Conservation (phyloP, 1,284 basidiomycete species). For the Austroboletus rostrupii region DNA sequence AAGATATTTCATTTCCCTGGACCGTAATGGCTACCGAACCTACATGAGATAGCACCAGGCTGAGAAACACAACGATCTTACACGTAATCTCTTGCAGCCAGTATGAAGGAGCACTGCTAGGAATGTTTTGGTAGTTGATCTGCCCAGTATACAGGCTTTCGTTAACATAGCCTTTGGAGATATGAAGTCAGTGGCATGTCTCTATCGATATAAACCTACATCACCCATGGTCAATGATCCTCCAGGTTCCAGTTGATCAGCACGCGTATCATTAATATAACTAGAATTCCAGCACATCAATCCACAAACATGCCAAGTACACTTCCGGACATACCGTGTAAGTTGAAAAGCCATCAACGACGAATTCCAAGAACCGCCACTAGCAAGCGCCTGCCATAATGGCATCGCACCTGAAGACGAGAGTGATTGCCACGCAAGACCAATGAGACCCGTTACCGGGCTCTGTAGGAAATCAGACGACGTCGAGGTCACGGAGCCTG, state of each 20-base stretch:
- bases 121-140: constrained; percentile 41
- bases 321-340: constrained; percentile 25
- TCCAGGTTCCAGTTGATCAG: constrained; percentile 27
- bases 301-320: constrained; percentile 21
- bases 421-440: constrained; percentile 26
- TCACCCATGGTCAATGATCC: constrained; percentile 50
- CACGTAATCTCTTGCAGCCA: constrained; percentile 40
- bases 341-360: constrained; percentile 37
- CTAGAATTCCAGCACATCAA: constrained; percentile 17
- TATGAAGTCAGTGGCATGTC: background rate
- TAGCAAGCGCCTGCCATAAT: constrained; percentile 43
- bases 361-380: constrained; percentile 32
- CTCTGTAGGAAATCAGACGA: constrained; percentile 10
- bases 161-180: constrained; percentile 33
- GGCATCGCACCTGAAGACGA: constrained; percentile 31
- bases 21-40: constrained; percentile 37
- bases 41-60: background rate
- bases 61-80: background rate
- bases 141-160: constrained; percentile 41
- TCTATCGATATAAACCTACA: constrained; percentile 8
- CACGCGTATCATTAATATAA: constrained; percentile 23
- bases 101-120: constrained; percentile 32
- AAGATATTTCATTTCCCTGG: constrained; percentile 35
- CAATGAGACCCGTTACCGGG: constrained; percentile 29
- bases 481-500: constrained; percentile 5